A percentile compares a stretch with the other conserved stretches of the same genome.
phyloP scores from a whole-genome alignment of 1,284 basidiomycete species.

The Volvariella volvacea region DNA sequence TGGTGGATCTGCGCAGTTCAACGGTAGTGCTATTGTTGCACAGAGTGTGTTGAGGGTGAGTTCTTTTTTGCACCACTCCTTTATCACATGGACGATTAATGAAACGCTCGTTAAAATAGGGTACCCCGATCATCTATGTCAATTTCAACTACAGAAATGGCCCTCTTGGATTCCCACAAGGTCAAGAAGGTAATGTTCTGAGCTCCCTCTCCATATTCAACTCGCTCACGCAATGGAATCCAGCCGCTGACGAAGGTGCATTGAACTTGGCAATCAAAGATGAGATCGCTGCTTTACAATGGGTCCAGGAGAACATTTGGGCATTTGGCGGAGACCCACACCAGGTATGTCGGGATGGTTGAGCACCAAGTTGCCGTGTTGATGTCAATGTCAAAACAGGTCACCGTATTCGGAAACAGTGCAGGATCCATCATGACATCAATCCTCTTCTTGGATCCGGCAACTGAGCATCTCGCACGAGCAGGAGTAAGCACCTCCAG shows the following conservation, averaged over 20 bases:
- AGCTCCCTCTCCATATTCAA: background rate
- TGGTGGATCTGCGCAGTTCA: constrained; percentile 28
- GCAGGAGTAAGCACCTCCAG: constrained; percentile 26
- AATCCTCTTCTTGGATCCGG: constrained; percentile 34
- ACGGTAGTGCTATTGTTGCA: constrained; percentile 35
- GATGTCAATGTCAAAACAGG: constrained; percentile 18
- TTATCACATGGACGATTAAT: background rate
- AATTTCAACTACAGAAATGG: constrained; percentile 49
- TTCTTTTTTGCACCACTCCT: background rate
- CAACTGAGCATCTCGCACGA: constrained; percentile 30
- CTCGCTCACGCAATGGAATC: background rate
- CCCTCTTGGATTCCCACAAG: constrained; percentile 45
- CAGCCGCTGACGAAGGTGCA: constrained; percentile 20
- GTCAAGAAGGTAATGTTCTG: constrained; percentile 30
- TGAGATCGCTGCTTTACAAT: constrained; percentile 36
- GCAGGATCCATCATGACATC: constrained; percentile 43
- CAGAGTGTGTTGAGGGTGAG: constrained; percentile 38
- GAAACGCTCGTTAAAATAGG: constrained; percentile 27
- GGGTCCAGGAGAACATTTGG: constrained; percentile 41
- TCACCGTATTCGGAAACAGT: constrained; percentile 49
- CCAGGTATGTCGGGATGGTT: constrained; percentile 24
- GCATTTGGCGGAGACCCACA: constrained; percentile 41
- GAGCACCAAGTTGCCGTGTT: background rate
- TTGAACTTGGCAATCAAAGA: constrained; percentile 42
- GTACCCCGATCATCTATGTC: constrained; percentile 50